Evolutionary conservation across 306 rosid genomes (phyloP).

Genomic region (Pyrus betulifolia): DNA sequence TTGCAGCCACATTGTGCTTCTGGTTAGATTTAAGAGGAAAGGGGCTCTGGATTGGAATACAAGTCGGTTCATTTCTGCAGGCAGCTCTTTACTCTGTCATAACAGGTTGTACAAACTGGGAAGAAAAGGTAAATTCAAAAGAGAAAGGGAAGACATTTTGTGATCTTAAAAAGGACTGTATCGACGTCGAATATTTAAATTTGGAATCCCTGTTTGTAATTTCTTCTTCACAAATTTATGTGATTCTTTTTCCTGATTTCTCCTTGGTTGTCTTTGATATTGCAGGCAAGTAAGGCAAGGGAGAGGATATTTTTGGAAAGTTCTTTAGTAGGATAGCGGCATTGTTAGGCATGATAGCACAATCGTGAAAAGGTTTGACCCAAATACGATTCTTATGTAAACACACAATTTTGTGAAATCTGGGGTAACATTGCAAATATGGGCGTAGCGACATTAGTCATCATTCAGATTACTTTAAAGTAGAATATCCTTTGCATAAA

Average conservation of each 20-base stretch:
- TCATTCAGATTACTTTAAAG: too few relatives aligned
- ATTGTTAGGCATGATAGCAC: not conserved
- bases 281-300: conserved; percentile 31
- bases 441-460: too few relatives aligned
- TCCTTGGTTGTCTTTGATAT: not conserved
- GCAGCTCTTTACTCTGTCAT: conserved; percentile 28
- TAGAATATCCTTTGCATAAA: too few relatives aligned
- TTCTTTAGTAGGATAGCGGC: conserved; percentile 16
- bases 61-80: conserved; percentile 44
- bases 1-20: conserved; percentile 44
- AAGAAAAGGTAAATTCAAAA: conserved; percentile 32
- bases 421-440: too few relatives aligned
- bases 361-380: too few relatives aligned
- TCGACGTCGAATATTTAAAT: not conserved
- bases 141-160: too few relatives aligned
- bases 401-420: too few relatives aligned
- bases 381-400: too few relatives aligned
- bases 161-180: not conserved
- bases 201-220: not conserved
- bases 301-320: conserved; percentile 42
- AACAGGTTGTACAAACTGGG: conserved; percentile 47
- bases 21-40: conserved; percentile 39
- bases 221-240: not conserved
- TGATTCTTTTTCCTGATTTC: not conserved
- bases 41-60: conserved; percentile 67